Conservation (phyloP, 768 basidiomycete species). For the Amanita phalloides region DNA sequence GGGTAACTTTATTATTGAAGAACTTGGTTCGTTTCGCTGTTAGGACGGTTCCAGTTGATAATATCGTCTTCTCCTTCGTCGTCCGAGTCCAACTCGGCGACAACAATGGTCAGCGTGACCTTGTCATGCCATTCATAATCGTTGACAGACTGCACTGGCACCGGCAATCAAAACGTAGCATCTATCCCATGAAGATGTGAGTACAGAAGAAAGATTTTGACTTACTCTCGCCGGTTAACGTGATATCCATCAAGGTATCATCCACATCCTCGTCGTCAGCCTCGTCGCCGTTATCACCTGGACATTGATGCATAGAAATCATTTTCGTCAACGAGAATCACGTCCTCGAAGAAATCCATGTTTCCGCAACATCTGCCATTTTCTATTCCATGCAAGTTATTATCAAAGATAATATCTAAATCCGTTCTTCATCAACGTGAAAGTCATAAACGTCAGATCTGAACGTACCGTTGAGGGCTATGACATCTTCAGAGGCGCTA, state of each 20-base stretch:
- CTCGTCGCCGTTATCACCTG: not conserved
- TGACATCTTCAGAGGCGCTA: too few species aligned
- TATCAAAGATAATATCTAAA: too few species aligned
- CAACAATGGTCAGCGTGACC: not conserved
- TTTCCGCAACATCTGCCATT: too few species aligned
- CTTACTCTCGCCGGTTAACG: not conserved
- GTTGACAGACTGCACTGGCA: not conserved
- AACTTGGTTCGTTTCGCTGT: not conserved
- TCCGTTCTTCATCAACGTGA: too few species aligned
- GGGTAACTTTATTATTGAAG: not conserved
- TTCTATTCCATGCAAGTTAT: too few species aligned
- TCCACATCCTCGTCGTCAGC: not conserved
- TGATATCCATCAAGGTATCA: not conserved
- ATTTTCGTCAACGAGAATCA: not conserved
- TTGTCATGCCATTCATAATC: not conserved
- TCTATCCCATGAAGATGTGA: not conserved
- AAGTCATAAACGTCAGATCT: too few species aligned
- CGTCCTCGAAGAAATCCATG: not conserved
- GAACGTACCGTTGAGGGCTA: too few species aligned
- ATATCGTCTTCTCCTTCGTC: not conserved
- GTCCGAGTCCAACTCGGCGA: not conserved
- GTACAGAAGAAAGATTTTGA: not conserved
- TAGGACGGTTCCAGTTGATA: not conserved
- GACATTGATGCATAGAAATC: not conserved
- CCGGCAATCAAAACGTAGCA: not conserved